Conservation (phyloP, 2,329 filamentous ascomycete genomes). For the Daldinia sp. region DNA sequence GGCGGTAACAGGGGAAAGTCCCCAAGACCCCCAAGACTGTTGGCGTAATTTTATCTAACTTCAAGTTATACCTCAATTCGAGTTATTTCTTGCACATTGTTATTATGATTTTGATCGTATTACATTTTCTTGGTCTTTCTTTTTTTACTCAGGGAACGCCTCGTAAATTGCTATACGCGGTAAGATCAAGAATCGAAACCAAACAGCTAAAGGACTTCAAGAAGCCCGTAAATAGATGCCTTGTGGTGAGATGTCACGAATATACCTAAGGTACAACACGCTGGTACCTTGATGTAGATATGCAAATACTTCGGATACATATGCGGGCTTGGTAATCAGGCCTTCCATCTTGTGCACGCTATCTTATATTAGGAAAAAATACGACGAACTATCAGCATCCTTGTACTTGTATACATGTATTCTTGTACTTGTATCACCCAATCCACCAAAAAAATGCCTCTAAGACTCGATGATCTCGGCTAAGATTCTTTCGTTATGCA, state of each 20-base stretch:
- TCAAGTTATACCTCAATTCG: conserved; percentile 6
- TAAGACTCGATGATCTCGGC: conserved; percentile 29
- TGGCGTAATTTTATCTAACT: conserved; percentile 36
- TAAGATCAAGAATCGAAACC: not conserved
- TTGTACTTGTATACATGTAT: conserved; percentile 9
- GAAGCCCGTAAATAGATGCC: not conserved
- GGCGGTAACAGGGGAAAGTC: conserved; percentile 28
- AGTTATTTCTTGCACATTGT: not conserved
- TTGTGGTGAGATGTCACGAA: not conserved
- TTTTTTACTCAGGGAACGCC: not conserved
- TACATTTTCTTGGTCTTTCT: not conserved
- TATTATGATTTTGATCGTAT: not conserved
- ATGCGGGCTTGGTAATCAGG: conserved; percentile 22
- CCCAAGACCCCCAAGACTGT: conserved; percentile 39
- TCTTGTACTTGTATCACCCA: not conserved
- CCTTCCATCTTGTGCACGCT: conserved; percentile 30
- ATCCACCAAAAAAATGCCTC: conserved; percentile 37
- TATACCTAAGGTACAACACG: not conserved
- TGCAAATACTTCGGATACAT: not conserved
- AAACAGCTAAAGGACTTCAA: not conserved
- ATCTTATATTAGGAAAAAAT: conserved; percentile 25
- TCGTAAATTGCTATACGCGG: not conserved
- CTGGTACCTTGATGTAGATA: not conserved
- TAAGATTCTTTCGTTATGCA: conserved; percentile 39
- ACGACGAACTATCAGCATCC: conserved; percentile 18